phyloP scores from a whole-genome alignment of 106 monocot genomes.

The Dendrobium officinale region DNA sequence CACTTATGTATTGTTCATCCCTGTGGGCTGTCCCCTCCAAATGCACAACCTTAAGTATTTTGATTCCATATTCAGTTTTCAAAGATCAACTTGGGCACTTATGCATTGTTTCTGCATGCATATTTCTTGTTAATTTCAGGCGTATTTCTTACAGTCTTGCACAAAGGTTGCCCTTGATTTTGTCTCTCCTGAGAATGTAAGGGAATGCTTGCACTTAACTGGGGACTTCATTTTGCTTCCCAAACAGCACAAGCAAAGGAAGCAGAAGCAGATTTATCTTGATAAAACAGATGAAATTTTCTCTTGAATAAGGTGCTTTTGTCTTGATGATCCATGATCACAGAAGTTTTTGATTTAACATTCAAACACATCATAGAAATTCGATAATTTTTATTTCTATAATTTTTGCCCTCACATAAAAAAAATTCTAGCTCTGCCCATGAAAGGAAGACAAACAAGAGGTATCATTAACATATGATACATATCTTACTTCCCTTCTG shows the following conservation, averaged over 20 bases:
- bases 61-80: background rate
- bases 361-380: too few relatives aligned
- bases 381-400: too few relatives aligned
- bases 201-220: slow-evolving; percentile 41
- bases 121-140: background rate
- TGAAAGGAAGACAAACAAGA: slow-evolving; percentile 71
- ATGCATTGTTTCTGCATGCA: background rate
- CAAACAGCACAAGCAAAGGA: slow-evolving; percentile 52
- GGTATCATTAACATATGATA: slow-evolving; percentile 16
- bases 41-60: slow-evolving; percentile 8
- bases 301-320: too few relatives aligned
- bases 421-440: too few relatives aligned
- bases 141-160: slow-evolving; percentile 40
- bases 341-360: too few relatives aligned
- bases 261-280: background rate
- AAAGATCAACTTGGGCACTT: background rate
- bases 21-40: slow-evolving; percentile 4
- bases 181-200: slow-evolving; percentile 68
- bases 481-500: background rate
- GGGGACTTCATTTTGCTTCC: slow-evolving; percentile 65
- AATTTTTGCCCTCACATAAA: too few relatives aligned
- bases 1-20: background rate
- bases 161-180: slow-evolving; percentile 80
- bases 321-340: too few relatives aligned
- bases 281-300: too few relatives aligned